Evolutionary conservation across 805 yeast species (phyloP).

Genomic region (Candida khao-thaluensis): DNA sequence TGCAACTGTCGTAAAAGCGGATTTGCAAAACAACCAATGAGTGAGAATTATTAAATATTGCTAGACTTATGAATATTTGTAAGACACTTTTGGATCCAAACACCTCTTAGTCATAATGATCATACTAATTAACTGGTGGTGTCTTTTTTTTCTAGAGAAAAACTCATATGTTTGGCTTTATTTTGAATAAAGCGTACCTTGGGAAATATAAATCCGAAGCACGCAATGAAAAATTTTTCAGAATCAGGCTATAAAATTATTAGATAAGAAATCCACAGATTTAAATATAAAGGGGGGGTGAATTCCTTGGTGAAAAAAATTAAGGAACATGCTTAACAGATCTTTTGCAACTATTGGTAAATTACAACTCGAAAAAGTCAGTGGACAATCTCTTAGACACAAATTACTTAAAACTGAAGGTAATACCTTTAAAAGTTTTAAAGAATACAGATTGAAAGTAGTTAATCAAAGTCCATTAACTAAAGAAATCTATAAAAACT

Average conservation of each 20-base stretch:
- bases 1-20: constrained; percentile 2
- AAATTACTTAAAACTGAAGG: constrained; percentile 42
- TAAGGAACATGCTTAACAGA: constrained; percentile 4
- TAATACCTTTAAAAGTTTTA: constrained; percentile 41
- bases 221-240: constrained; percentile 3
- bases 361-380: constrained; percentile 5
- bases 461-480: constrained; percentile 41
- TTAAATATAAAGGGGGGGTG: background rate
- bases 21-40: constrained; percentile 2
- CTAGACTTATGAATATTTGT: too few relatives aligned
- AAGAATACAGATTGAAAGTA: constrained; percentile 44
- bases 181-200: background rate
- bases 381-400: background rate
- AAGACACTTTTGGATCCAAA: too few relatives aligned
- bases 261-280: background rate
- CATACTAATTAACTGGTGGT: too few relatives aligned
- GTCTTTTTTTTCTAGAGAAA: constrained; percentile 1
- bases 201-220: constrained; percentile 1
- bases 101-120: too few relatives aligned
- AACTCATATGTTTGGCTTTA: background rate
- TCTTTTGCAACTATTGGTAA: constrained; percentile 9
- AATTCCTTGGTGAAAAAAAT: background rate
- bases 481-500: constrained; percentile 13
- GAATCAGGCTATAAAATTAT: constrained; percentile 1
- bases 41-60: too few relatives aligned